These are phyloP conservation scores for Tolypocladium guangdongense DNA, from an alignment of 2,329 filamentous ascomycete species.

Conservation along the genomic window DNA sequence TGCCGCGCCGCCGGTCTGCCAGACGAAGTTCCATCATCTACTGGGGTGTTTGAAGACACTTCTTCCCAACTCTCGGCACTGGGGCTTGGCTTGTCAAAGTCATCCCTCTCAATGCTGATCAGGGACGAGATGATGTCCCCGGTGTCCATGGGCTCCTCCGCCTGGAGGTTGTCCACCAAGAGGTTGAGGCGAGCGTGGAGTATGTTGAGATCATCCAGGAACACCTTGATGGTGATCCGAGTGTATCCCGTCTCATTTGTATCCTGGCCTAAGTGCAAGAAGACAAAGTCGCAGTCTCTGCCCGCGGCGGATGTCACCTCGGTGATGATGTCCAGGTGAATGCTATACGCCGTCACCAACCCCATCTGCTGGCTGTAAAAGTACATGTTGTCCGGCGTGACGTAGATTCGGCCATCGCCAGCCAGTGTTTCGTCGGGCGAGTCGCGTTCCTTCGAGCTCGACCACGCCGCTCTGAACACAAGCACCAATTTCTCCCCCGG, in stretches of 20 bases:
- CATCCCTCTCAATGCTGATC: slow-evolving; percentile 60
- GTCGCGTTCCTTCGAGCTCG: slow-evolving; percentile 34
- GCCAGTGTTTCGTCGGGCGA: slow-evolving; percentile 37
- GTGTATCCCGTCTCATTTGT: slow-evolving; percentile 53
- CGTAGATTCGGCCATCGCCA: slow-evolving; percentile 66
- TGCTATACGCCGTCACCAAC: slow-evolving; percentile 70
- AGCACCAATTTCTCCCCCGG: slow-evolving; percentile 74
- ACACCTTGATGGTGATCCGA: slow-evolving; percentile 80
- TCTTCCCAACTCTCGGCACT: slow-evolving; percentile 91
- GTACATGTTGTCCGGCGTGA: slow-evolving; percentile 79
- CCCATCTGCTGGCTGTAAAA: slow-evolving; percentile 96
- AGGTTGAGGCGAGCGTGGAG: slow-evolving; percentile 78
- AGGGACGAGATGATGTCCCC: slow-evolving; percentile 62
- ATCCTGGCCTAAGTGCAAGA: slow-evolving; percentile 62
- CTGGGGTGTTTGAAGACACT: slow-evolving; percentile 48
- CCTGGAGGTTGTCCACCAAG: slow-evolving; percentile 68
- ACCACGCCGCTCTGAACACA: slow-evolving; percentile 88
- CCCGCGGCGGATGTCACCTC: slow-evolving; percentile 88
- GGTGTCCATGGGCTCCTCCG: slow-evolving; percentile 56
- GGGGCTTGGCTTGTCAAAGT: slow-evolving; percentile 48
- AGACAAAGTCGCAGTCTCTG: slow-evolving; percentile 86
- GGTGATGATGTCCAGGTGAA: slow-evolving; percentile 64
- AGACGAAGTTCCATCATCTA: slow-evolving; percentile 39
- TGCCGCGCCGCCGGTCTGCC: slow-evolving; percentile 24
- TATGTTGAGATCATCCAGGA: slow-evolving; percentile 75